Evolutionary conservation across 2,329 filamentous ascomycete species (phyloP).

Genomic region (Fusarium bulbicola): DNA sequence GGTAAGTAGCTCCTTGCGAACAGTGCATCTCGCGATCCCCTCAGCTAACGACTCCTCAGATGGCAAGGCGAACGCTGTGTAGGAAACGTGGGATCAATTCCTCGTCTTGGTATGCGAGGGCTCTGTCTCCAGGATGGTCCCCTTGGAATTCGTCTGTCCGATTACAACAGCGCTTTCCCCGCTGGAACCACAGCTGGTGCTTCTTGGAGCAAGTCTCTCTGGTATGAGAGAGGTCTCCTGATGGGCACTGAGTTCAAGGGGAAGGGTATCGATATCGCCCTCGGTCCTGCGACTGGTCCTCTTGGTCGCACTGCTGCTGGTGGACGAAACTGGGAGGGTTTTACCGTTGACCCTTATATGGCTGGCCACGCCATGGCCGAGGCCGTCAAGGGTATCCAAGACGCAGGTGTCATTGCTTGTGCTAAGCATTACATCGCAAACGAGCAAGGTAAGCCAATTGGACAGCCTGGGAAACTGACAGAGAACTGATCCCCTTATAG

Average conservation of each 20-base stretch:
- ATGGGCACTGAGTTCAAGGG: slow-evolving; percentile 71
- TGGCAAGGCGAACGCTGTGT: slow-evolving; percentile 74
- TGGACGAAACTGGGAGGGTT: slow-evolving; percentile 72
- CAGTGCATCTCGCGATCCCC: rapidly evolving
- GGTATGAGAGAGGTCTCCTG: slow-evolving; percentile 60
- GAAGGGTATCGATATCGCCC: slow-evolving; percentile 80
- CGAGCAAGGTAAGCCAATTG: slow-evolving; percentile 64
- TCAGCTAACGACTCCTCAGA: slow-evolving; percentile 33
- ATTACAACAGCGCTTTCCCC: slow-evolving; percentile 84
- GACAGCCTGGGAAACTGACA: rapidly evolving
- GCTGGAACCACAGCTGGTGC: slow-evolving; percentile 82
- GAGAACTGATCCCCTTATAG: slow-evolving; percentile 43
- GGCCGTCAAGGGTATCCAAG: slow-evolving; percentile 82
- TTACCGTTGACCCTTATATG: slow-evolving; percentile 77
- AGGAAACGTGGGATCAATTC: slow-evolving; percentile 77
- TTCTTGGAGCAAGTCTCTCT: slow-evolving; percentile 80
- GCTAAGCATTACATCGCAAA: slow-evolving; percentile 81
- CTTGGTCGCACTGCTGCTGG: slow-evolving; percentile 57
- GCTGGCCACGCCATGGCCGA: slow-evolving; percentile 77
- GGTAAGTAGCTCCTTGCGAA: slow-evolving; percentile 60
- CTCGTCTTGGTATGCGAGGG: slow-evolving; percentile 73
- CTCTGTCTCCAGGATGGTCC: slow-evolving; percentile 91
- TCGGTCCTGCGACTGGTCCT: slow-evolving; percentile 61
- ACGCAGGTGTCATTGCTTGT: slow-evolving; percentile 82
- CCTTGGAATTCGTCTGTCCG: slow-evolving; percentile 78